These are phyloP conservation scores for Colletotrichum echinochloae DNA, from an alignment of 2,329 filamentous ascomycete genomes.

Conservation along the genomic window DNA sequence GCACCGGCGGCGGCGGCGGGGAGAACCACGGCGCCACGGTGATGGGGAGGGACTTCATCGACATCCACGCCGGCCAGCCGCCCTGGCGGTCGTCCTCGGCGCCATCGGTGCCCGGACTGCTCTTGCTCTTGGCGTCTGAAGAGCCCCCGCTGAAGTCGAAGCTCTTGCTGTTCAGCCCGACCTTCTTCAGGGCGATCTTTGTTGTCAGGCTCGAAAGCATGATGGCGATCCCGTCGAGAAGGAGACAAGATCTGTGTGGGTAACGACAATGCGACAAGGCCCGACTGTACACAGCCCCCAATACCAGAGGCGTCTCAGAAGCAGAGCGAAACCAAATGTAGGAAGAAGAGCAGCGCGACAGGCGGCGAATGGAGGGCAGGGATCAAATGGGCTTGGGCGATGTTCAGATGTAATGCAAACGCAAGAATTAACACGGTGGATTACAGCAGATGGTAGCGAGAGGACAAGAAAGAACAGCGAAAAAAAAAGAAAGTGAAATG, in stretches of 20 bases:
- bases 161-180: constrained; percentile 64
- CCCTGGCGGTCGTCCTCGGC: constrained; percentile 41
- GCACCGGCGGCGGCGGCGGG: constrained; percentile 63
- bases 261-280: neutral
- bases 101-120: constrained; percentile 45
- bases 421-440: constrained; percentile 14
- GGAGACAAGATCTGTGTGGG: neutral
- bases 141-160: constrained; percentile 55
- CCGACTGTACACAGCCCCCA: neutral
- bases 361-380: constrained; percentile 8
- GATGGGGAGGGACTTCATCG: constrained; percentile 61
- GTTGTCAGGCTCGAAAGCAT: constrained; percentile 69
- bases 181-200: constrained; percentile 69
- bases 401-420: constrained; percentile 18
- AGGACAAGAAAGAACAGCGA: neutral
- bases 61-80: constrained; percentile 62
- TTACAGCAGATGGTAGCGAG: neutral
- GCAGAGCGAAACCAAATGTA: neutral
- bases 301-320: constrained; percentile 3
- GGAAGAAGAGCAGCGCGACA: constrained; percentile 8
- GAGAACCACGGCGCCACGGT: constrained; percentile 66
- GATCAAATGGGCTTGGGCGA: constrained; percentile 28
- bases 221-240: constrained; percentile 41
- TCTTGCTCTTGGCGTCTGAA: constrained; percentile 49
- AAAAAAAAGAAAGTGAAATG: constrained; percentile 7